Percentiles rank a stretch among this genome's conserved stretches.
Evolutionary conservation across 306 rosid genomes (phyloP).

Genomic region (Senna tora): DNA sequence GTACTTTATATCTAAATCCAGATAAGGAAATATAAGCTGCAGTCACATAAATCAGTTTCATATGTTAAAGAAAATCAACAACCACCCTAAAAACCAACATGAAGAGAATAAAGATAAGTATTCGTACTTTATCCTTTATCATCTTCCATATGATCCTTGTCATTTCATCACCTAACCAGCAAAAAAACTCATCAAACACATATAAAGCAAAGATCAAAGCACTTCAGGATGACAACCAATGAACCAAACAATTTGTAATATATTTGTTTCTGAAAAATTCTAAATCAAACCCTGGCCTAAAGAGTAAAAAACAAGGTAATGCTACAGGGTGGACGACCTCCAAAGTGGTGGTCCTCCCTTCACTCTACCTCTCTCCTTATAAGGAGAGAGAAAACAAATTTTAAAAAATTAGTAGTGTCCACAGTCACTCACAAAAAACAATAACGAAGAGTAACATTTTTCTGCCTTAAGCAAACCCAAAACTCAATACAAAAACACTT

Average conservation of each 20-base stretch:
- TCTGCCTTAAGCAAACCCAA: neutral
- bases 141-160: conserved; percentile 84
- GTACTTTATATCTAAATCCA: conserved; percentile 91
- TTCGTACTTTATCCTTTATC: conserved; percentile 81
- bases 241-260: neutral
- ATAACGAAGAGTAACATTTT: neutral
- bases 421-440: too few species aligned
- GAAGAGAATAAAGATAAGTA: conserved; percentile 10
- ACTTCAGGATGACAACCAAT: neutral
- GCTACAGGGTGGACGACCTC: too few species aligned
- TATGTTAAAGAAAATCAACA: conserved; percentile 19
- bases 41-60: conserved; percentile 23
- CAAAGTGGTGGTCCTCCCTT: too few species aligned
- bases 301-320: too few species aligned
- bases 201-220: neutral
- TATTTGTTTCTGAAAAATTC: neutral
- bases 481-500: neutral
- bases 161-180: conserved; percentile 85
- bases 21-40: conserved; percentile 89
- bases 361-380: too few species aligned
- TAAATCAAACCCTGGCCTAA: neutral
- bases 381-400: too few species aligned
- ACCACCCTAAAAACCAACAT: neutral
- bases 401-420: too few species aligned
- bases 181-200: neutral